Conservation (phyloP, 805 yeast species). For the Isabelozyma heimii region DNA sequence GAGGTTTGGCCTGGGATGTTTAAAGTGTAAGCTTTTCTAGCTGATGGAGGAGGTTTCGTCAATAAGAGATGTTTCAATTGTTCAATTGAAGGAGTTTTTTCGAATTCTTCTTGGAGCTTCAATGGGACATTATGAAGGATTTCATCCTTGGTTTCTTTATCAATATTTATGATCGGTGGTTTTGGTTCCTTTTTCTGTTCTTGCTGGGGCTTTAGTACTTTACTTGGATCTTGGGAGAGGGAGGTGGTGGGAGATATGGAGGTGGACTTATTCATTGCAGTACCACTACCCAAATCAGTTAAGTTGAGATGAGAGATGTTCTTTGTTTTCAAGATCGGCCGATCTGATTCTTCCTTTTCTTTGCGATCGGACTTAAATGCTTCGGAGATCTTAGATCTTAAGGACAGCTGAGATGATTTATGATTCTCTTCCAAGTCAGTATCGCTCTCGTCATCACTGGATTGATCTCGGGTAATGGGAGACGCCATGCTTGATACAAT, state of each 20-base stretch:
- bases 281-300: neutral
- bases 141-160: constrained; percentile 25
- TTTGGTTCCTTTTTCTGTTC: neutral
- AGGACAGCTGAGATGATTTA: no score
- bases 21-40: constrained; percentile 72
- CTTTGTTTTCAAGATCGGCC: constrained; percentile 5
- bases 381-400: constrained; percentile 34
- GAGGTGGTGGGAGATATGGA: neutral
- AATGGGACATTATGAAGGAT: constrained; percentile 31
- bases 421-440: constrained; percentile 19
- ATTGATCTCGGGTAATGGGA: constrained; percentile 39
- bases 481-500: constrained; percentile 55
- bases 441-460: constrained; percentile 20
- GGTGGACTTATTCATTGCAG: neutral
- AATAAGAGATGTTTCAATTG: constrained; percentile 32
- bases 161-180: neutral
- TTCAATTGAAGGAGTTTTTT: constrained; percentile 41
- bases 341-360: constrained; percentile 5
- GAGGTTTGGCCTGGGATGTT: constrained; percentile 92
- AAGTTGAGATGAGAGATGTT: constrained; percentile 20
- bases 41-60: constrained; percentile 36
- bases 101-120: constrained; percentile 33
- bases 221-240: neutral
- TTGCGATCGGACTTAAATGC: constrained; percentile 32
- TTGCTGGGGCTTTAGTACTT: neutral